Percentiles rank a stretch among this genome's conserved stretches.
phyloP scores from a whole-genome alignment of 169 alveolate genomes.

The Perkinsus chesapeaki region DNA sequence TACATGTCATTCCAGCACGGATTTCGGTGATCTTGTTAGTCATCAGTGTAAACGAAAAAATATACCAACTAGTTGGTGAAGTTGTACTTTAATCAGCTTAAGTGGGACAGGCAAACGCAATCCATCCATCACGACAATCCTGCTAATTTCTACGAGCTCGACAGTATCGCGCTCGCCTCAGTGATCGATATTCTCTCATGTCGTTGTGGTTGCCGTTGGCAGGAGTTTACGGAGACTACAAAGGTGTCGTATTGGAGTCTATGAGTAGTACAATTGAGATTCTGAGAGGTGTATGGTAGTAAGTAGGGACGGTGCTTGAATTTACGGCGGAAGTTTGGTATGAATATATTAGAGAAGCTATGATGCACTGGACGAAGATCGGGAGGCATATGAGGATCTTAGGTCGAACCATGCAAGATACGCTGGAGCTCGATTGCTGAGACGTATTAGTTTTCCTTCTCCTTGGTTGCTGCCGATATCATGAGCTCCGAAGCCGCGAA shows the following conservation, averaged over 20 bases:
- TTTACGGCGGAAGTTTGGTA: no score
- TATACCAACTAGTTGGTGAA: neutral
- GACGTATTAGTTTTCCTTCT: neutral
- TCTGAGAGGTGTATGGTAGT: no score
- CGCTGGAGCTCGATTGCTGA: neutral
- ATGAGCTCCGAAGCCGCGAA: constrained; percentile 1
- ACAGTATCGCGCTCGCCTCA: neutral
- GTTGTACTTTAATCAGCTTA: no score
- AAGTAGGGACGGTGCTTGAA: no score
- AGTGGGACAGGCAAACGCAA: no score
- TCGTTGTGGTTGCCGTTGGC: neutral
- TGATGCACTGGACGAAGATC: neutral
- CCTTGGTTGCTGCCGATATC: neutral
- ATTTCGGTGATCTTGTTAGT: neutral
- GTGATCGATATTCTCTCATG: neutral
- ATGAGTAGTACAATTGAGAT: no score
- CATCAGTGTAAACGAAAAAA: neutral
- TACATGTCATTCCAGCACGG: neutral
- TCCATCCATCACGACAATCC: neutral
- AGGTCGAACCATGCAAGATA: neutral
- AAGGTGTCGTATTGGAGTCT: neutral
- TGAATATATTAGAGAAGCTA: no score
- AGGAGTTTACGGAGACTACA: neutral
- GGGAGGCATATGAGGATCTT: neutral
- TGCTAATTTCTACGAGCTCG: neutral